Evolutionary conservation across 768 basidiomycete genomes (phyloP).

Genomic region (Fomitopsis pulvina): DNA sequence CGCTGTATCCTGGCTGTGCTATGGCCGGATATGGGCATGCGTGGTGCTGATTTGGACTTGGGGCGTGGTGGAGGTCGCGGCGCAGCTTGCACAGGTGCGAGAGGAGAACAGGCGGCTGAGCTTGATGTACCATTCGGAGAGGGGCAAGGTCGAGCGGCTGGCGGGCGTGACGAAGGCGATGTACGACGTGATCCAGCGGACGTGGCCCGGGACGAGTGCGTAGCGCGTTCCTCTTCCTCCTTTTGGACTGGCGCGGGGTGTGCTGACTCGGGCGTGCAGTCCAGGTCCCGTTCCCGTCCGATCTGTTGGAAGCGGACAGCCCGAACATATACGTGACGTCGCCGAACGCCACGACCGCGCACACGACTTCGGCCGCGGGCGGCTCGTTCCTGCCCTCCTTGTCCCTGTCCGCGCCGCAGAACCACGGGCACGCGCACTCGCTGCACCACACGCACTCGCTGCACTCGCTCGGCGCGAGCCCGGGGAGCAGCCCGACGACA

Average conservation of each 20-base stretch:
- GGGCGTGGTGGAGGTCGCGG: constrained; percentile 31
- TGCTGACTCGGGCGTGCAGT: constrained; percentile 18
- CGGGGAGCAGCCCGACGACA: constrained; percentile 46
- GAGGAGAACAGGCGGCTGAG: constrained; percentile 66
- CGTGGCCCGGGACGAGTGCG: constrained; percentile 49
- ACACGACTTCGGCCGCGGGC: constrained; percentile 28
- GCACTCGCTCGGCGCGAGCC: constrained; percentile 35
- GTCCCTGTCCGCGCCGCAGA: constrained; percentile 31
- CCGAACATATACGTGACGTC: constrained; percentile 75
- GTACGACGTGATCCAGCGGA: constrained; percentile 55
- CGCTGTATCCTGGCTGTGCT: neutral
- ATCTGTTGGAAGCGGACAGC: constrained; percentile 47
- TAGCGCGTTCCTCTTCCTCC: constrained; percentile 9
- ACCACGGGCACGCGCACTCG: neutral
- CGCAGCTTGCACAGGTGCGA: constrained; percentile 61
- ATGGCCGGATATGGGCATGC: neutral
- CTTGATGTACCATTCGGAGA: constrained; percentile 44
- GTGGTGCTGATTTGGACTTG: neutral
- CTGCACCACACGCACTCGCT: constrained; percentile 30
- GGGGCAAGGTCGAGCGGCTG: constrained; percentile 55
- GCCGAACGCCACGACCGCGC: constrained; percentile 38
- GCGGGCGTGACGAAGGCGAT: constrained; percentile 50
- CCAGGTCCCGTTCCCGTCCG: constrained; percentile 32
- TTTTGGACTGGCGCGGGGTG: neutral
- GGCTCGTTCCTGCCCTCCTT: constrained; percentile 21